These are phyloP conservation scores for Nothopassalora personata DNA, from an alignment of 2,329 filamentous ascomycete genomes.

Conservation along the genomic window DNA sequence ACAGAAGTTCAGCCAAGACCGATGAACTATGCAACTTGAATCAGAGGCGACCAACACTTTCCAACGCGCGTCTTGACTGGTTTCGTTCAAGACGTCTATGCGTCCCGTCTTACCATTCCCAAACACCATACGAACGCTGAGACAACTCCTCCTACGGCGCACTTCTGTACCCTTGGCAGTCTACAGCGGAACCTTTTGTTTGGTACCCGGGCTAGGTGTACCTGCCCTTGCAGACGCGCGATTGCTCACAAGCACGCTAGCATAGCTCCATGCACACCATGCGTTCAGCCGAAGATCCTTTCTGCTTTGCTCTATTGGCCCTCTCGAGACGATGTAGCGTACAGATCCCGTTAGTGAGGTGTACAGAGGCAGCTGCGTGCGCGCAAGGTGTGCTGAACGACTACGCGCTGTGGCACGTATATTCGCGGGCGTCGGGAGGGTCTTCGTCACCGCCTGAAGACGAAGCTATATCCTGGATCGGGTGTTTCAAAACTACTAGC, in stretches of 20 bases:
- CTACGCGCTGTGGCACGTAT: conserved; percentile 13
- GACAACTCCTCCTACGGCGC: neutral
- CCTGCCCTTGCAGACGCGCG: conserved; percentile 20
- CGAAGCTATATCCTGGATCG: conserved; percentile 17
- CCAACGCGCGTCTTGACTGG: neutral
- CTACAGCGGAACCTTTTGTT: conserved; percentile 11
- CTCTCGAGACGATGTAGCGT: conserved; percentile 3
- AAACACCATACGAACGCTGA: neutral
- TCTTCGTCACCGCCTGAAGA: conserved; percentile 14
- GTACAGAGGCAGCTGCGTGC: conserved; percentile 13
- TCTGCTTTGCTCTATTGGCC: conserved; percentile 8
- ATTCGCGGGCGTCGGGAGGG: neutral
- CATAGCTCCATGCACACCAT: conserved; percentile 21
- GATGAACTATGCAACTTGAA: neutral
- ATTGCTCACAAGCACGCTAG: conserved; percentile 19
- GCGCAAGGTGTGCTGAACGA: conserved; percentile 3
- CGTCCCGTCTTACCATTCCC: neutral
- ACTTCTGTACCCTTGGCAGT: neutral
- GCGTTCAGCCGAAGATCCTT: conserved; percentile 20
- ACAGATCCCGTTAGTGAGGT: conserved; percentile 12
- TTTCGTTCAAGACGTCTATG: neutral
- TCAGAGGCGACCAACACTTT: neutral
- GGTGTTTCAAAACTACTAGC: conserved; percentile 11
- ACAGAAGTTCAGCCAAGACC: neutral
- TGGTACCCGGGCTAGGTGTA: conserved; percentile 21